Evolutionary conservation across 1,284 basidiomycete genomes (phyloP), one percentile per base, ranked within the genome.

Genomic region (Ustilago lituana): DNA sequence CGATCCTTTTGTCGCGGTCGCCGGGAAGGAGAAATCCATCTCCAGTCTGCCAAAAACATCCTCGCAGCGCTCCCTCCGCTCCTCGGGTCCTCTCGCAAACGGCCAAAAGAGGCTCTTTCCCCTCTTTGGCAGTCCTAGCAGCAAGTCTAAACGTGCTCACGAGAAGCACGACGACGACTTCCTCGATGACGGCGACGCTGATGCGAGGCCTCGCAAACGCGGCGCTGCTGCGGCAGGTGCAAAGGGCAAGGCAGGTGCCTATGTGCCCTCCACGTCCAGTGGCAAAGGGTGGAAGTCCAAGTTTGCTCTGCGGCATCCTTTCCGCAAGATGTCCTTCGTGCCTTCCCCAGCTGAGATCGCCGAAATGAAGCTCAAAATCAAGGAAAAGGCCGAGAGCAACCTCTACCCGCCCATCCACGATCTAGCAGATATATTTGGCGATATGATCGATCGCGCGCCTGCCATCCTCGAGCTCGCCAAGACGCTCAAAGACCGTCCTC

Each of bases 371-470:
- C 5, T 19, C 12, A 51, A 69, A 12, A 49, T 72, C 37, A 65
- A 63, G 40, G 41, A 52, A 24, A 73, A 60, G 46, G 54, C 65
- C 17, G 60, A 65, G 23, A 41, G 24, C 46, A 70, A 68, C 32
- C 46, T 24, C 37, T 78, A 85, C 12, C 92, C 94, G 12, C 94
- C 94, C 6, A 90, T 97, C 52, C 86, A 89, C 76, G 86, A 91
- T 60, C 95, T 64, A 86, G 51, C 90, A 20, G 86, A 87, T 41
- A 96, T 97, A 80, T 97, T 97, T 82, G 85, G 86, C 50, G 92
- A 97, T 82, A 87, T 97, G 47, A 87, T 93, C 62, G 83, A 86
- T 55, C 88, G 86, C 64, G 86, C 89, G n/a, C 88, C 90, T 10
- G 71, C 51, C 39, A 54, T 74, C 33, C 53, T 66, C 23, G 53